A percentile compares a stretch with the other conserved stretches of the same genome.
phyloP scores from a whole-genome alignment of 768 basidiomycete genomes.

The Russula sp. region DNA sequence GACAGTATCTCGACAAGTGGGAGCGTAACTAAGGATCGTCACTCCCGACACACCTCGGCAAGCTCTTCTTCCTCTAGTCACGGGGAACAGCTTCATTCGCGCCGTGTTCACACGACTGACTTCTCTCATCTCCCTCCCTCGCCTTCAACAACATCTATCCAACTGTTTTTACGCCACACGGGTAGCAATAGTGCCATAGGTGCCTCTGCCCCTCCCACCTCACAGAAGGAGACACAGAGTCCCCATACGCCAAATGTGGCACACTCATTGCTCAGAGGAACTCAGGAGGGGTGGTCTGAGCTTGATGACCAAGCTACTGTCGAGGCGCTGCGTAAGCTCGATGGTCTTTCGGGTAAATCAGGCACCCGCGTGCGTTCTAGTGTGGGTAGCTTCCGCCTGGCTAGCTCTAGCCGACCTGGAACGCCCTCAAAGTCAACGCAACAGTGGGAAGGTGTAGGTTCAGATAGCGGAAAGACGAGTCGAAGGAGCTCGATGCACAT shows the following conservation, averaged over 20 bases:
- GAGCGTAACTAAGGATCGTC: constrained; percentile 35
- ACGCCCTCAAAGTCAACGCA: constrained; percentile 63
- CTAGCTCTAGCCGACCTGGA: constrained; percentile 64
- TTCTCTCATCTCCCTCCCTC: constrained; percentile 91
- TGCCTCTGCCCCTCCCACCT: constrained; percentile 39
- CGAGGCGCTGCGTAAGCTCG: constrained; percentile 88
- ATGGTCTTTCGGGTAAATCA: constrained; percentile 73
- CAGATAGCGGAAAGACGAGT: constrained; percentile 38
- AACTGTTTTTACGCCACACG: constrained; percentile 69
- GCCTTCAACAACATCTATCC: constrained; percentile 85
- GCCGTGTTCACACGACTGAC: constrained; percentile 68
- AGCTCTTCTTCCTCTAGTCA: constrained; percentile 65
- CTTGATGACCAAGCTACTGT: constrained; percentile 86
- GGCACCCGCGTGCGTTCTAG: constrained; percentile 75
- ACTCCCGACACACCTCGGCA: constrained; percentile 64
- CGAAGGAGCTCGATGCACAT: constrained; percentile 40
- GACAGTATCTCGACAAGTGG: constrained; percentile 36
- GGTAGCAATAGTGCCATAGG: constrained; percentile 43
- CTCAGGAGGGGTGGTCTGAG: constrained; percentile 86
- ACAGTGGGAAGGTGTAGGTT: constrained; percentile 74
- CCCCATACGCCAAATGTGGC: constrained; percentile 66
- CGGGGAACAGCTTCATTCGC: constrained; percentile 47
- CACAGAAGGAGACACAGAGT: constrained; percentile 41
- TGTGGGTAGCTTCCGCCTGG: constrained; percentile 43
- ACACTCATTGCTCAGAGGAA: constrained; percentile 80